Conservation (phyloP, 768 basidiomycete species). For the Candolleomyces aberdarensis region DNA sequence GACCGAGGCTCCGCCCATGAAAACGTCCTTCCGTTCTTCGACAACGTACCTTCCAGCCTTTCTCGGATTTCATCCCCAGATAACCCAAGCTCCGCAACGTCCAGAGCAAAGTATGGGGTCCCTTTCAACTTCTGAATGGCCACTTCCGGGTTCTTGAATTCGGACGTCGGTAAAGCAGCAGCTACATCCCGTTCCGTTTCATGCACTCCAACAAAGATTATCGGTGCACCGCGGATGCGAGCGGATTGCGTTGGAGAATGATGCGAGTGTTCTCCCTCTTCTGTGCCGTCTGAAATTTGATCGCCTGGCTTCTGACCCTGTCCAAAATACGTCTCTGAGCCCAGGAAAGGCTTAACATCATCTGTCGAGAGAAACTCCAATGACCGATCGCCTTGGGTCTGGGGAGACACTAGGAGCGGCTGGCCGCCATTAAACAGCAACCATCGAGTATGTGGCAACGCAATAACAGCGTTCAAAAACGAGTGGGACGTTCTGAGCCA, state of each 20-base stretch:
- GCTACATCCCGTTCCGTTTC: slow-evolving; percentile 39
- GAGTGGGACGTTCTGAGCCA: slow-evolving; percentile 74
- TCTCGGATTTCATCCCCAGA: slow-evolving; percentile 29
- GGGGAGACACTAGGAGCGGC: slow-evolving; percentile 52
- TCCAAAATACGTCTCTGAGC: slow-evolving; percentile 65
- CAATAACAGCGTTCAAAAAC: slow-evolving; percentile 73
- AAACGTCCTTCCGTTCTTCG: slow-evolving; percentile 36
- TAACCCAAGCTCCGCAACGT: slow-evolving; percentile 53
- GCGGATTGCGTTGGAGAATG: slow-evolving; percentile 48
- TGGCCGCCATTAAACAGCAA: slow-evolving; percentile 72
- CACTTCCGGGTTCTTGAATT: slow-evolving; percentile 54
- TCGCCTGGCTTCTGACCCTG: slow-evolving; percentile 54
- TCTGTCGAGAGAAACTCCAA: slow-evolving; percentile 57
- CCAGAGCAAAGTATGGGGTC: slow-evolving; percentile 83
- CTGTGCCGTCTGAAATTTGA: slow-evolving; percentile 27
- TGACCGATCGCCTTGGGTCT: slow-evolving; percentile 25
- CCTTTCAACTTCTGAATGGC: slow-evolving; percentile 66
- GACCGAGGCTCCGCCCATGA: slow-evolving; percentile 67
- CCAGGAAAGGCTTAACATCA: slow-evolving; percentile 65
- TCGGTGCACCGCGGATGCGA: slow-evolving; percentile 52
- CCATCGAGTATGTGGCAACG: slow-evolving; percentile 65
- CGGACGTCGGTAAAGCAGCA: slow-evolving; percentile 60
- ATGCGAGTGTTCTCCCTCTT: slow-evolving; percentile 12
- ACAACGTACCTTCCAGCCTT: slow-evolving; percentile 36
- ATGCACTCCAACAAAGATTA: slow-evolving; percentile 81